Evolutionary conservation across 1,139 yeast species (phyloP).

Genomic region (Geotrichum phurueaensis): DNA sequence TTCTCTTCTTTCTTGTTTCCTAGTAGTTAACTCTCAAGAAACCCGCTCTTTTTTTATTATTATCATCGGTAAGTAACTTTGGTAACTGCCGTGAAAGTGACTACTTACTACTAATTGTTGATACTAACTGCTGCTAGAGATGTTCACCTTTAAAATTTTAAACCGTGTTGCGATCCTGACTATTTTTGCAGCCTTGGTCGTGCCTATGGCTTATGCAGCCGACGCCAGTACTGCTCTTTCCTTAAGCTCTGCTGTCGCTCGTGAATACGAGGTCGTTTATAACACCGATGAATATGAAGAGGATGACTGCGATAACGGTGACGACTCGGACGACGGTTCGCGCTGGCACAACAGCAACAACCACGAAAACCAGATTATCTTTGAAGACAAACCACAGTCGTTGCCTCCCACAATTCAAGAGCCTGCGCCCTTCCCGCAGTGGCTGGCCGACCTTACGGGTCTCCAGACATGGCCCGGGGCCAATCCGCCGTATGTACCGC

Average conservation of each 20-base stretch:
- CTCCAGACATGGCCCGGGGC: conserved; percentile 72
- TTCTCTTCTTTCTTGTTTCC: neutral
- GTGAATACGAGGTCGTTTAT: neutral
- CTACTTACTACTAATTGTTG: neutral
- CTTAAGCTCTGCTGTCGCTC: neutral
- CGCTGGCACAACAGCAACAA: conserved; percentile 21
- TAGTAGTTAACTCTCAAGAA: neutral
- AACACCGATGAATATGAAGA: conserved; percentile 16
- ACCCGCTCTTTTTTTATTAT: neutral
- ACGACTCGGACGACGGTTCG: conserved; percentile 31
- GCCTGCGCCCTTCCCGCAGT: conserved; percentile 49
- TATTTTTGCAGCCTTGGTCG: neutral
- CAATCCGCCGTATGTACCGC: conserved; percentile 80
- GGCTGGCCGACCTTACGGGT: conserved; percentile 75
- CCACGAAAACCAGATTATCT: neutral
- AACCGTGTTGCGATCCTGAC: neutral
- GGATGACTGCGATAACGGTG: conserved; percentile 31
- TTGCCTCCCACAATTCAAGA: conserved; percentile 11
- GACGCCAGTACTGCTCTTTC: neutral
- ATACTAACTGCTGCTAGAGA: neutral
- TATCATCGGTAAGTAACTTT: neutral
- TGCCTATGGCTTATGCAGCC: neutral
- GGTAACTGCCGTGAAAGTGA: no score
- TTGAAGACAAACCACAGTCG: neutral
- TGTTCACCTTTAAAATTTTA: neutral